Conservation (phyloP, 768 basidiomycete genomes). For the Termitomyces sp. region DNA sequence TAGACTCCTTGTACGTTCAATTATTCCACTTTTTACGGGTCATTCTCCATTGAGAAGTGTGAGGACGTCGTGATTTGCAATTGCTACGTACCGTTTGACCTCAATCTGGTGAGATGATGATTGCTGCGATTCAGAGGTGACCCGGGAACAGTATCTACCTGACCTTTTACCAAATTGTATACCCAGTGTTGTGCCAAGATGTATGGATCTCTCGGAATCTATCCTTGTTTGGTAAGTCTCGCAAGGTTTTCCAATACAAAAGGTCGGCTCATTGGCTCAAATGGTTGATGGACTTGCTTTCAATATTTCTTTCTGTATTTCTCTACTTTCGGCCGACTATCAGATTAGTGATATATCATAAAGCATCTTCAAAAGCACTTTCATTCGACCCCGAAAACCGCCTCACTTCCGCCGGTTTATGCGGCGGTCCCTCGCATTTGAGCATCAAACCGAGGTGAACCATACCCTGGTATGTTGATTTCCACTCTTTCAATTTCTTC, state of each 20-base stretch:
- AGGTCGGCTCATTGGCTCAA: background rate
- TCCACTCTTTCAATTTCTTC: too few species aligned
- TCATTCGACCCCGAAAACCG: too few species aligned
- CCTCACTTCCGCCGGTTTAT: too few species aligned
- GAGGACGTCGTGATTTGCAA: background rate
- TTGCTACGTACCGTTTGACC: background rate
- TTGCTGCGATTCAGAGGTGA: too few species aligned
- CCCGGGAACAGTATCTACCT: background rate
- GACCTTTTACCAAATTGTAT: background rate
- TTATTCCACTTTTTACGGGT: background rate
- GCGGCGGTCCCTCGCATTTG: too few species aligned
- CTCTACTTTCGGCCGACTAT: background rate
- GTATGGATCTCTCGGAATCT: background rate
- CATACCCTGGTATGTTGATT: too few species aligned
- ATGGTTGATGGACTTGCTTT: background rate
- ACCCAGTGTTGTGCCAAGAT: background rate
- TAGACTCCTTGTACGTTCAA: constrained; percentile 17
- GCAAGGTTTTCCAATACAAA: background rate
- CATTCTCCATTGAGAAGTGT: background rate
- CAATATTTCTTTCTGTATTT: background rate
- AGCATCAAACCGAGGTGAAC: too few species aligned
- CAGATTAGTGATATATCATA: background rate
- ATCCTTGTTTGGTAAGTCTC: background rate
- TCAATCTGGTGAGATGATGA: background rate
- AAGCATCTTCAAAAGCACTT: too few species aligned